Percentiles rank a stretch among this genome's conserved stretches.
Conservation (phyloP, 805 yeast species). For the Kazachstania taianensis region DNA sequence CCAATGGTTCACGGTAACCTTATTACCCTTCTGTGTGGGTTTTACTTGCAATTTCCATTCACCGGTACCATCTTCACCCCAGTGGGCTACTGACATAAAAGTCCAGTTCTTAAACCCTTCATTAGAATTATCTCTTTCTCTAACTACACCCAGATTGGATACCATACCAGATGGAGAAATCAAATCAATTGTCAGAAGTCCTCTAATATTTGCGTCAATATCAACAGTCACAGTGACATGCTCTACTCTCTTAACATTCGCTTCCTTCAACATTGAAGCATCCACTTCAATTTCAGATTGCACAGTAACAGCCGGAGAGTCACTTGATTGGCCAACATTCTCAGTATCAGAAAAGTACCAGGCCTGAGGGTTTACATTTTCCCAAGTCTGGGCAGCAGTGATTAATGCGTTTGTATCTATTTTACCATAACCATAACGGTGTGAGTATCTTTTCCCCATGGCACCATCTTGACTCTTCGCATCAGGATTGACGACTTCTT, state of each 20-base stretch:
- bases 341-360: conserved; percentile 51
- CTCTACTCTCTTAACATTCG: conserved; percentile 65
- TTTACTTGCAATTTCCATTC: conserved; percentile 67
- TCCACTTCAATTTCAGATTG: conserved; percentile 38
- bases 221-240: conserved; percentile 79
- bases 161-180: conserved; percentile 66
- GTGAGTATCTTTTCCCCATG: conserved; percentile 62
- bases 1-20: conserved; percentile 51
- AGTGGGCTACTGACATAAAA: conserved; percentile 95
- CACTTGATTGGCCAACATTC: conserved; percentile 25
- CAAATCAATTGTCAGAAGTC: conserved; percentile 54
- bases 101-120: conserved; percentile 75
- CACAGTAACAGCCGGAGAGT: conserved; percentile 18
- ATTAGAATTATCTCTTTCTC: conserved; percentile 46
- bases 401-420: conserved; percentile 74
- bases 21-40: conserved; percentile 32
- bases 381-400: conserved; percentile 62
- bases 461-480: conserved; percentile 68
- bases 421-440: conserved; percentile 85
- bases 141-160: conserved; percentile 62
- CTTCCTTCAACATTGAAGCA: conserved; percentile 37
- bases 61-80: conserved; percentile 92
- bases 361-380: conserved; percentile 83
- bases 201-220: conserved; percentile 55
- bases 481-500: conserved; percentile 55